phyloP scores from a whole-genome alignment of 2,329 filamentous ascomycete species.

The Amauroascus verrucosus region DNA sequence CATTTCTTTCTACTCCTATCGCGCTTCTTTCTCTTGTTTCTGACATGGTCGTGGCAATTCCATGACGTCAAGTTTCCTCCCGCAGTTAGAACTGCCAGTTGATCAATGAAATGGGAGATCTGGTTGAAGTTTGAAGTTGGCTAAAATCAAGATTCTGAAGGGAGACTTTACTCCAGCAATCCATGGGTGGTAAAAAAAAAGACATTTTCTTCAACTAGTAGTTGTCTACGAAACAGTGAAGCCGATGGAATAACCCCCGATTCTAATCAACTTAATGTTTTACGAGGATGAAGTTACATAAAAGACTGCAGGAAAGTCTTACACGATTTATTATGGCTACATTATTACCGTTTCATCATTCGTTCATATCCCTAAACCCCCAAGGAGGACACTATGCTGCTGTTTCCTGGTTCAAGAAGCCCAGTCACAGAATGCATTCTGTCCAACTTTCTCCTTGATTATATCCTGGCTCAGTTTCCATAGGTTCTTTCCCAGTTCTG shows the following conservation, averaged over 20 bases:
- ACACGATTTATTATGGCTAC: too few species aligned
- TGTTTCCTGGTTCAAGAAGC: slow-evolving; percentile 6
- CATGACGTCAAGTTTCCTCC: not conserved
- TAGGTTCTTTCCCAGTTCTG: slow-evolving; percentile 29
- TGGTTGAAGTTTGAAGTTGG: not conserved
- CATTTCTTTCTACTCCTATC: too few species aligned
- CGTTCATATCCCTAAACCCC: too few species aligned
- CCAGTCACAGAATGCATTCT: slow-evolving; percentile 32
- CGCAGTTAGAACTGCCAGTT: not conserved
- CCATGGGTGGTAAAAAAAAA: not conserved
- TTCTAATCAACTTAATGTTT: too few species aligned
- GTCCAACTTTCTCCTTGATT: slow-evolving; percentile 34
- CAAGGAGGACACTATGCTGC: too few species aligned
- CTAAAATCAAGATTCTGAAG: not conserved
- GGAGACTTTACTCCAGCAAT: not conserved
- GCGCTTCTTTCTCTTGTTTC: too few species aligned
- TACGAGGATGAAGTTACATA: too few species aligned
- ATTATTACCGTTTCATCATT: too few species aligned
- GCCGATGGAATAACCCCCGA: too few species aligned
- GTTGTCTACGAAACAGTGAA: too few species aligned
- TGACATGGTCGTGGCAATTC: not conserved
- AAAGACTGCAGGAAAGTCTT: too few species aligned
- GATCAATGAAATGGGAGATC: not conserved
- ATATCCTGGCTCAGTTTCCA: slow-evolving; percentile 35
- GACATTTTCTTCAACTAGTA: too few species aligned